Evolutionary conservation across 495 filamentous ascomycete genomes (phyloP), one percentile per base, ranked within the genome.

Genomic region (Astrothelium macrocarpum): DNA sequence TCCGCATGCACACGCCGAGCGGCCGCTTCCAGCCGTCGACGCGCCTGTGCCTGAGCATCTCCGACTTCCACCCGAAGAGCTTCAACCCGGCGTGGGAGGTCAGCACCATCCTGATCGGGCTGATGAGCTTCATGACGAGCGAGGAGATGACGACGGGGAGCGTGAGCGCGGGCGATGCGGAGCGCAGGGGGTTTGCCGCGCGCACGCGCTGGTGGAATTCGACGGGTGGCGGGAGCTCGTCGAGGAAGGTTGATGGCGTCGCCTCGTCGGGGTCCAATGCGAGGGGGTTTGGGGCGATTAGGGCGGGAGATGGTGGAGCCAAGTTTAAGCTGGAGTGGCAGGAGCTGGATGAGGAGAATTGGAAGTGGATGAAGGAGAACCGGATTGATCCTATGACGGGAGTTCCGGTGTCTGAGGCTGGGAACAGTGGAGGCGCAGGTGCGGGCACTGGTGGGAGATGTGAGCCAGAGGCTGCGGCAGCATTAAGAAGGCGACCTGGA

Each of bases 81-180:
- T 98, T 98, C 81, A 98, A 98, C 72, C 94, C 94, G 11, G 92
- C 94, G n/a, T 98, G 94, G 94, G 91, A 95, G 68, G 94, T 97
- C 12, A 90, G 86, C 49, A 98, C 94, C 2, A 98, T 98, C 68
- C 79, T 98, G 23, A 96, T 96, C 65, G 94, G 94, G 43, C 80
- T 98, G 20, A 80, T 97, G 62, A 91, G 87, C 45, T 98, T 98
- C 75, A 98, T 98, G 94, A 97, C 93, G 2, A 90, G 88, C 65
- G 93, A 98, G 71, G 94, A 98, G 77, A 97, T 97, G 92, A 98
- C 94, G 1, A 97, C 95, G 0, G 94, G 94, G 2, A 90, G 86
- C 45, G 84, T 98, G n/a, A 85, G 85, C 36, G 90, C 87, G 7
- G 84, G 84, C 9, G 87, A 92, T 45, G 75, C 81, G 16, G 91